Conservation (phyloP, 2,329 filamentous ascomycete species). For the Aspergillus vadensis region DNA sequence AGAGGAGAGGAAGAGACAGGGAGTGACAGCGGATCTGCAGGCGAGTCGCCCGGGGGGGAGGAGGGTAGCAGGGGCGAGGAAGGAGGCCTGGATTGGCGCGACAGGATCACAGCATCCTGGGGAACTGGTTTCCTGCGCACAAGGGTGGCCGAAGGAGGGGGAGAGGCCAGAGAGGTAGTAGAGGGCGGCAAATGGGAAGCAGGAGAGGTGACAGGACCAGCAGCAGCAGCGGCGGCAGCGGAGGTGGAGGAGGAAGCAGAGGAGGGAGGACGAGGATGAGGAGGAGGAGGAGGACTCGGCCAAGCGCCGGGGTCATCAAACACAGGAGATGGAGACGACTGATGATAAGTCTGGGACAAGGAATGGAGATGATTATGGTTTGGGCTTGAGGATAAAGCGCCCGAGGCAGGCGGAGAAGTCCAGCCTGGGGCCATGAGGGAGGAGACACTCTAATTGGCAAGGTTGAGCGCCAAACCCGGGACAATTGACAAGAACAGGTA, state of each 20-base stretch:
- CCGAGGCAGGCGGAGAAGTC: constrained; percentile 25
- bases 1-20: constrained; percentile 14
- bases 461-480: not conserved
- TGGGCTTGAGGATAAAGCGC: constrained; percentile 12
- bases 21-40: constrained; percentile 15
- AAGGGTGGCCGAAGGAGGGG: constrained; percentile 45
- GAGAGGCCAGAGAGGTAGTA: constrained; percentile 16
- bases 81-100: constrained; percentile 21
- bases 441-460: constrained; percentile 14
- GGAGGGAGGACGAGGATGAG: constrained; percentile 4
- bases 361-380: not conserved
- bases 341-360: constrained; percentile 13
- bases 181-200: constrained; percentile 13
- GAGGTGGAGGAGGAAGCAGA: constrained; percentile 16
- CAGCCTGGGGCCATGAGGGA: constrained; percentile 24
- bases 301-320: constrained; percentile 16
- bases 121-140: constrained; percentile 59
- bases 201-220: constrained; percentile 13
- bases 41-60: constrained; percentile 25
- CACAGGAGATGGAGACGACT: constrained; percentile 13
- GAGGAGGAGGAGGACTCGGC: constrained; percentile 20
- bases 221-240: too few relatives aligned
- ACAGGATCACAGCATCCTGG: constrained; percentile 43
- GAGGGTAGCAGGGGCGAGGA: constrained; percentile 28
- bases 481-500: constrained; percentile 15